phyloP scores from a whole-genome alignment of 129 eudicot genomes.

The Pittosporum tobira region DNA sequence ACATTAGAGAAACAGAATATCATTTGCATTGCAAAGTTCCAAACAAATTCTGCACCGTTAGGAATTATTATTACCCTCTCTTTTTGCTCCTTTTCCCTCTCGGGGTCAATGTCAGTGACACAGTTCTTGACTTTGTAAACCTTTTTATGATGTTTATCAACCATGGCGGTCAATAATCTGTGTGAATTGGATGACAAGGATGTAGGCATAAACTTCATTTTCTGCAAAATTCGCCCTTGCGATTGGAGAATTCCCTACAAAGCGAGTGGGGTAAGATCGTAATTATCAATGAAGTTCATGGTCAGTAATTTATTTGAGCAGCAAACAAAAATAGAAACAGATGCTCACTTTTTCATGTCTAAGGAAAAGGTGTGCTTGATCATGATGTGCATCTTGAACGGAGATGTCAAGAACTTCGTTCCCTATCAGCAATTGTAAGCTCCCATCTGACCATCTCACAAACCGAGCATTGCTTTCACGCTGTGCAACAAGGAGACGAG shows the following conservation, averaged over 20 bases:
- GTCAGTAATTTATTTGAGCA: slow-evolving; percentile 5
- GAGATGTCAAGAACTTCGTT: slow-evolving; percentile 98
- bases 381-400: slow-evolving; percentile 94
- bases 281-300: slow-evolving; percentile 1
- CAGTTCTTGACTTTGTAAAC: slow-evolving; percentile 86
- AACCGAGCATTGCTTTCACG: slow-evolving; percentile 96
- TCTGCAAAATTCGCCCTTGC: slow-evolving; percentile 71
- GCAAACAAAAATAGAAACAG: slow-evolving; percentile 4
- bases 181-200: slow-evolving; percentile 94
- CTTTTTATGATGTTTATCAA: slow-evolving; percentile 96
- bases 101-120: slow-evolving; percentile 95
- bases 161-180: slow-evolving; percentile 85
- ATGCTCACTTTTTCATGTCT: slow-evolving; percentile 79
- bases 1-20: not conserved
- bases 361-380: slow-evolving; percentile 86
- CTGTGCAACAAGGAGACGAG: slow-evolving; percentile 29
- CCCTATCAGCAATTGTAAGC: slow-evolving; percentile 80
- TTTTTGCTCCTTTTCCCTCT: slow-evolving; percentile 94
- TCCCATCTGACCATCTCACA: slow-evolving; percentile 98
- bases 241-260: slow-evolving; percentile 92
- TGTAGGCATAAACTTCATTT: slow-evolving; percentile 98
- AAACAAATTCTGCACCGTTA: not conserved
- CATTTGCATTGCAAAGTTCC: not conserved
- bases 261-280: not conserved
- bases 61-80: slow-evolving; percentile 76